Conservation (phyloP, 108 stramenopile genomes). For the Fragilariopsis cylindrus region DNA sequence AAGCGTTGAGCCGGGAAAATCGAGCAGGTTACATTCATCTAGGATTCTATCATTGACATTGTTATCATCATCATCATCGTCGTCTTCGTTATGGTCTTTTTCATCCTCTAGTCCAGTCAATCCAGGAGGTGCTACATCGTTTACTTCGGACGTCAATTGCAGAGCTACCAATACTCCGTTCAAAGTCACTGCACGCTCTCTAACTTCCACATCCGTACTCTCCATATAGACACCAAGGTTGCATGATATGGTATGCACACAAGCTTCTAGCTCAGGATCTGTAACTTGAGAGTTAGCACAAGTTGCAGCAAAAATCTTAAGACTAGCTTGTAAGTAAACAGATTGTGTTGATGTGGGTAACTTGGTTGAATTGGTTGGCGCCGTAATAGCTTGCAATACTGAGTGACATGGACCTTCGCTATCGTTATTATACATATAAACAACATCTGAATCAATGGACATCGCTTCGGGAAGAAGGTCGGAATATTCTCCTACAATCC, state of each 20-base stretch:
- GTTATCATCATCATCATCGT: constrained; percentile 22
- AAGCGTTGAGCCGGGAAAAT: constrained; percentile 21
- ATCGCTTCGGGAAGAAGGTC: constrained; percentile 67
- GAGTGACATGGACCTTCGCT: constrained; percentile 68
- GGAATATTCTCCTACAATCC: constrained; percentile 96
- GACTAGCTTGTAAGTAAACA: constrained; percentile 88
- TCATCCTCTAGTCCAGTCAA: constrained; percentile 27
- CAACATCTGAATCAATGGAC: constrained; percentile 48
- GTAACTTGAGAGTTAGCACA: constrained; percentile 44
- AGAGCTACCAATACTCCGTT: constrained; percentile 68
- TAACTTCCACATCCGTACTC: constrained; percentile 84
- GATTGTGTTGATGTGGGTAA: constrained; percentile 64
- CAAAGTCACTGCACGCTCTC: constrained; percentile 85
- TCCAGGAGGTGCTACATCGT: constrained; percentile 17
- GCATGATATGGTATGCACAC: constrained; percentile 44
- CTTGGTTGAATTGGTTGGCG: constrained; percentile 51
- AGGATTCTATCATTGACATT: background rate
- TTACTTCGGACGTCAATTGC: constrained; percentile 37
- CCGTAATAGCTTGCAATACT: constrained; percentile 66
- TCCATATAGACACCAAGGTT: constrained; percentile 59
- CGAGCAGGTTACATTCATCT: constrained; percentile 38
- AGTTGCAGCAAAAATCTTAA: constrained; percentile 89
- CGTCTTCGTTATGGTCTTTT: constrained; percentile 22
- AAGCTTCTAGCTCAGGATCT: constrained; percentile 58
- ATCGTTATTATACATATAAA: constrained; percentile 43